Evolutionary conservation across 495 filamentous ascomycete genomes (phyloP).

Genomic region (Peziza echinospora): DNA sequence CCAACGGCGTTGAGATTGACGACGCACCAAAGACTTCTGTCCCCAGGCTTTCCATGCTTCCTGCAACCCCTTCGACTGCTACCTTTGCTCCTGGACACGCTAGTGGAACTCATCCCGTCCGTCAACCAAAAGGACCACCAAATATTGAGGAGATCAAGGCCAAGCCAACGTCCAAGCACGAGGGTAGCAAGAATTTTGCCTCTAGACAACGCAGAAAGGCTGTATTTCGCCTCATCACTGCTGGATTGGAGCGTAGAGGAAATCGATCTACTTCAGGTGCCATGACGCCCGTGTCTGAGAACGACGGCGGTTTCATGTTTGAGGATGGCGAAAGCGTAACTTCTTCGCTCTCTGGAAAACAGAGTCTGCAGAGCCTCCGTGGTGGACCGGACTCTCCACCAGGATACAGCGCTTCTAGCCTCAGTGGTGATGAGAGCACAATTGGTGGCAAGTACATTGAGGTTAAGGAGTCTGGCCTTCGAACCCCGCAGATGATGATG

Average conservation of each 20-base stretch:
- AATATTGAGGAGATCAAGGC: conserved; percentile 74
- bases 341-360: conserved; percentile 57
- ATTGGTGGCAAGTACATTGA: conserved; percentile 31
- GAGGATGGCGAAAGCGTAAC: conserved; percentile 69
- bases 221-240: conserved; percentile 73
- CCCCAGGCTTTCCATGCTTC: conserved; percentile 56
- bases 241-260: conserved; percentile 60
- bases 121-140: conserved; percentile 84
- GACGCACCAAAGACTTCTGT: conserved; percentile 38
- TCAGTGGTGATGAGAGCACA: conserved; percentile 38
- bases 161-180: conserved; percentile 80
- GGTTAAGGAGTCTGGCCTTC: conserved; percentile 32
- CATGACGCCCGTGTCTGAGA: conserved; percentile 74
- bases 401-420: conserved; percentile 39
- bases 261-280: conserved; percentile 35
- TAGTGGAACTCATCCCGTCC: conserved; percentile 82
- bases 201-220: conserved; percentile 82
- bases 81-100: conserved; percentile 86
- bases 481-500: conserved; percentile 67
- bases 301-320: conserved; percentile 46
- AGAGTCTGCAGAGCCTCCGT: conserved; percentile 58
- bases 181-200: conserved; percentile 97
- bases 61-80: conserved; percentile 59
- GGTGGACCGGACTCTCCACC: conserved; percentile 42
- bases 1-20: conserved; percentile 33